Evolutionary conservation across 2,329 filamentous ascomycete species (phyloP), one percentile per base, ranked within the genome.

Genomic region (Fusarium paranaense): DNA sequence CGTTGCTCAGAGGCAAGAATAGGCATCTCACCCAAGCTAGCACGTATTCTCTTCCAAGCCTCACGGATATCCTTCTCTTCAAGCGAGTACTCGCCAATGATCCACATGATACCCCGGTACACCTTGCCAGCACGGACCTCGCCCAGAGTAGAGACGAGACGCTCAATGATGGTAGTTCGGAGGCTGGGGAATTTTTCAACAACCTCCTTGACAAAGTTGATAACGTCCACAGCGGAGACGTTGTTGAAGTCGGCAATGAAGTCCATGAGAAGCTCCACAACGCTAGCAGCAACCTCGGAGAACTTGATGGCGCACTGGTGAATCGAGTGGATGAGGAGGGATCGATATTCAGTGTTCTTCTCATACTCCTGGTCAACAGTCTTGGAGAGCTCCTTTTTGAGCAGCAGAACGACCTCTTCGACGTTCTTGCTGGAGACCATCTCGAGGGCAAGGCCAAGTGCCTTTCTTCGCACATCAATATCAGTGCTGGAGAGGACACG

Each of bases 391-490:
- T 99, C 97, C 83, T 99, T 99, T 87, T 99, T 99, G 70, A 99
- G 88, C 1, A 99, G 88, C 79, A 98, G 90, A 25, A 99, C 94
- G 16, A 99, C 97, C 80, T 99, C 97, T 81, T 98, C 97, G 8
- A 99, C 95, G 75, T 99, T 99, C 86, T 98, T 97, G 89, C 95
- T 98, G 0, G 96, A 97, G 6, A 99, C 95, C 97, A 99, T 98
- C 75, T 98, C 95, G 82, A 99, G 87, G 14, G 95, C 95, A 79
- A 99, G 94, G 66, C 90, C 89, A 32, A 99, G 89, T 18, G 96
- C 95, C 85, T 98, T 98, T 83, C 92, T 92, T 79, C 97, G 92
- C 62, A 99, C 97, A 80, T 98, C 97, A 74, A 99, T 93, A 85
- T 99, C 97, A 25, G 97, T 94, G 82, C 95, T 98, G 14, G 95